Percentiles rank a stretch among this genome's conserved stretches.
These are phyloP conservation scores for Cutaneotrichosporon arboriforme DNA, from an alignment of 1,284 basidiomycete species.

Conservation along the genomic window DNA sequence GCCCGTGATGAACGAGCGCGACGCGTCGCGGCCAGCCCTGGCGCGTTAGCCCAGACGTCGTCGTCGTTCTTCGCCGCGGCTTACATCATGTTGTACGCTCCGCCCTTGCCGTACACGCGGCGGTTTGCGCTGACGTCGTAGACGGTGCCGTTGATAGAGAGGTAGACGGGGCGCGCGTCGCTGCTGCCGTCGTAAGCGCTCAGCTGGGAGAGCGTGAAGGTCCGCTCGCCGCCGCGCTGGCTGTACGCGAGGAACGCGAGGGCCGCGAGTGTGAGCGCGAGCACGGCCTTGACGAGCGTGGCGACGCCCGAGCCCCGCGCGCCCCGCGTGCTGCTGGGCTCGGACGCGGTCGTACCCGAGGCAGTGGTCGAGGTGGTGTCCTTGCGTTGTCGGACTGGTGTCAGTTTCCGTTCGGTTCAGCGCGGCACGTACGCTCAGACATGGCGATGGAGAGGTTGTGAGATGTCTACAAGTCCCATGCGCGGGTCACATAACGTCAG, in stretches of 20 bases:
- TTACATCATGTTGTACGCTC: slow-evolving; percentile 49
- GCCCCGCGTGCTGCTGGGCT: background rate
- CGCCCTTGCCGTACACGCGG: slow-evolving; percentile 48
- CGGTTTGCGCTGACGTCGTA: slow-evolving; percentile 46
- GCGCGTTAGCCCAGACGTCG: background rate
- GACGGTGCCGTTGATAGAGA: slow-evolving; percentile 78
- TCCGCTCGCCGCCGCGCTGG: background rate
- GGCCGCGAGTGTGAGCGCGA: background rate
- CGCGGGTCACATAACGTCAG: too few species aligned
- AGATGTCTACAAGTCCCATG: too few species aligned
- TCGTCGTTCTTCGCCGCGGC: too few species aligned
- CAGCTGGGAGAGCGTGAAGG: slow-evolving; percentile 49
- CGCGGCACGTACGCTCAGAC: background rate
- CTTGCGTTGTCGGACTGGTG: background rate
- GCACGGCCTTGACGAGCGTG: background rate
- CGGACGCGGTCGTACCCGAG: background rate
- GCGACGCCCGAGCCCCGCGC: background rate
- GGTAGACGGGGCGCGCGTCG: slow-evolving; percentile 67
- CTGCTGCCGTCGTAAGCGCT: slow-evolving; percentile 68
- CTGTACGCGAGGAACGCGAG: background rate
- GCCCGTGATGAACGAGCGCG: slow-evolving; percentile 82
- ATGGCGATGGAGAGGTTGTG: background rate
- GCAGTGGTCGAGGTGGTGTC: background rate
- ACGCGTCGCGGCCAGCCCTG: slow-evolving; percentile 76
- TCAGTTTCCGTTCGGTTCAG: background rate